Evolutionary conservation across 202 grass and related monocot species (phyloP), one percentile per base, ranked within the genome.

Genomic region (Schoenoplectus triqueter): DNA sequence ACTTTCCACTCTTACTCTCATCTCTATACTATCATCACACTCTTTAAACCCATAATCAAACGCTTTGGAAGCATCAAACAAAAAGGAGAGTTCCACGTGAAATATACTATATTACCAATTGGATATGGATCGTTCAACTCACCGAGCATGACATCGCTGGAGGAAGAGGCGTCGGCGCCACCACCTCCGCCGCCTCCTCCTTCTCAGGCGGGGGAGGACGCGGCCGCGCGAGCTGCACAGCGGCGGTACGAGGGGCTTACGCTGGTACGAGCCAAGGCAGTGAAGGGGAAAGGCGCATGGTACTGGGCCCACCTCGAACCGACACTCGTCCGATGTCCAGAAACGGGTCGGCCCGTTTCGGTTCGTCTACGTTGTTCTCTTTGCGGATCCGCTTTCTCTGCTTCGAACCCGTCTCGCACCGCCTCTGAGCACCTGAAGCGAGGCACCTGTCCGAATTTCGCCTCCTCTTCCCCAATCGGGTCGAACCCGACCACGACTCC

Each of bases 231-330:
- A 22, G 75, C 52, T 4, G 75, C 81, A 1, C 75, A 83, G 47
- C 64, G 86, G 66, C 72, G 88, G 2, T 90, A 69, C 52, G 88
- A 90, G 52, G 70, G 80, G 20, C 73, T 90, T 54, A 83, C 86
- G 50, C 64, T 82, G 42, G 88, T 90, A 69, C 66, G 88, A 61
- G 82, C 80, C 18, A 90, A 90, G 80, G 88, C 88, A 3, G 69
- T 86, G 15, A 86, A 78, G 64, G 88, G 88, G 46, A 90, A 90
- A 78, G 88, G 88, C 4, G 88, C 84, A n/a, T 89, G 88, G 88
- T 90, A 90, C 66, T 90, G 88, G 88, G 73, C 85, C 10, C 85
- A 90, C 85, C 85, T 90, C 7, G 88, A 90, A 67, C 88, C 88
- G 10, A 76, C 82, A 39, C 62, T 90, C 2, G 80, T 87, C 14